Percentiles rank a stretch among this genome's conserved stretches.
phyloP scores from a whole-genome alignment of 495 filamentous ascomycete genomes.

The Pyrenopolyporus hunteri region DNA sequence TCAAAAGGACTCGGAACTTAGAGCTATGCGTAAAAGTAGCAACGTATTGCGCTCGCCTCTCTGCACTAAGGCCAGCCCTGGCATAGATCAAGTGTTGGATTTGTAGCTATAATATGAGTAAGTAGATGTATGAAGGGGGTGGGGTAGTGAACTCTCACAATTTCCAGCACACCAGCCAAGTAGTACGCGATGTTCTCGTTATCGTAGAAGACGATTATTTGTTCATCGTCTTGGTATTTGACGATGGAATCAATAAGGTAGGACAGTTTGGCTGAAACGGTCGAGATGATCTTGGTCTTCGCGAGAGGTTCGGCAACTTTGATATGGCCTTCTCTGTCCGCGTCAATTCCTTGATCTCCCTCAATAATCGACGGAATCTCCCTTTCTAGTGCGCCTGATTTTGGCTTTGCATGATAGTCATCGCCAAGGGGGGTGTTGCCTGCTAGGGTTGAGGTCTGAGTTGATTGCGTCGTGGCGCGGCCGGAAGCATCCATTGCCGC shows the following conservation, averaged over 20 bases:
- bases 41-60: constrained; percentile 72
- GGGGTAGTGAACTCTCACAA: constrained; percentile 44
- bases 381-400: constrained; percentile 33
- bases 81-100: constrained; percentile 85
- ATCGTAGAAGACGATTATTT: constrained; percentile 94
- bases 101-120: constrained; percentile 53
- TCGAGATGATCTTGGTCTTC: constrained; percentile 71
- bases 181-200: constrained; percentile 82
- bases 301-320: constrained; percentile 58
- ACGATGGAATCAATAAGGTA: constrained; percentile 79
- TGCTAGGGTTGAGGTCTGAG: constrained; percentile 38
- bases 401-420: constrained; percentile 38
- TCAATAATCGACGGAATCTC: not conserved
- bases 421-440: constrained; percentile 48
- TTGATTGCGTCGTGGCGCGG: not conserved
- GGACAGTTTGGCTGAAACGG: constrained; percentile 83
- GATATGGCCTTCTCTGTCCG: constrained; percentile 6
- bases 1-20: constrained; percentile 72
- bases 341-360: not conserved
- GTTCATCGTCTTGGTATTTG: constrained; percentile 70
- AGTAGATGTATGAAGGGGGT: constrained; percentile 10
- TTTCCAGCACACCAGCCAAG: constrained; percentile 80
- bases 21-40: constrained; percentile 73
- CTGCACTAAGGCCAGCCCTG: constrained; percentile 62
- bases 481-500: constrained; percentile 23